A percentile compares a stretch with the other conserved stretches of the same genome.
Conservation (phyloP, 371 early-diverging fungal species). For the Apophysomyces elegans region DNA sequence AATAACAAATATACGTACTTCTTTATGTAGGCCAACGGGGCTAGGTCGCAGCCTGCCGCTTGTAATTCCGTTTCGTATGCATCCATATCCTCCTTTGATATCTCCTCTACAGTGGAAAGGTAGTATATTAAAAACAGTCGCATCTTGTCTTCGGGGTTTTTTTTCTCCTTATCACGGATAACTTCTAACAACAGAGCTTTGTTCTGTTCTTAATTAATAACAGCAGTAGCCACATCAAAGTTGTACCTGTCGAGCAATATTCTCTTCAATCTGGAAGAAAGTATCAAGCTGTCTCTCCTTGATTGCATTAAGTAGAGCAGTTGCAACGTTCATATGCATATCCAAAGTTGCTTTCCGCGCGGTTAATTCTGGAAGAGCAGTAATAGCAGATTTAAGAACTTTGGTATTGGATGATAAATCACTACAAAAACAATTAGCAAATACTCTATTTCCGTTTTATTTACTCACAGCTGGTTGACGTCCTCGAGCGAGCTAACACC, state of each 20-base stretch:
- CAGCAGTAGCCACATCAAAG: neutral
- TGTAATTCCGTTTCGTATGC: slow-evolving; percentile 82
- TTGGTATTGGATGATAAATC: slow-evolving; percentile 81
- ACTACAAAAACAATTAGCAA: slow-evolving; percentile 22
- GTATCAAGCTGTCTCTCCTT: slow-evolving; percentile 95
- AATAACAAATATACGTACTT: slow-evolving; percentile 45
- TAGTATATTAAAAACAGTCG: slow-evolving; percentile 89
- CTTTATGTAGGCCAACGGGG: slow-evolving; percentile 81
- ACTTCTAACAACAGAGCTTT: slow-evolving; percentile 83
- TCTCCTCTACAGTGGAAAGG: slow-evolving; percentile 73
- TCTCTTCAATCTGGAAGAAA: slow-evolving; percentile 95
- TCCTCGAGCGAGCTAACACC: slow-evolving; percentile 89
- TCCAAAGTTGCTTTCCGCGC: slow-evolving; percentile 95
- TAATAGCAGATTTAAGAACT: slow-evolving; percentile 90
- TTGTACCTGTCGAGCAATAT: slow-evolving; percentile 62
- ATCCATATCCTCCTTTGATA: slow-evolving; percentile 78
- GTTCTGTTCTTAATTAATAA: slow-evolving; percentile 41
- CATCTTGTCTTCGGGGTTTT: slow-evolving; percentile 86
- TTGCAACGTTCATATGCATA: slow-evolving; percentile 99
- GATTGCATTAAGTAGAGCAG: slow-evolving; percentile 88
- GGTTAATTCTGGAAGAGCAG: slow-evolving; percentile 94
- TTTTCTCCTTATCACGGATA: slow-evolving; percentile 80
- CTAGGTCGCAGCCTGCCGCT: slow-evolving; percentile 76
- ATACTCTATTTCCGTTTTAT: neutral
- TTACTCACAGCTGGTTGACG: slow-evolving; percentile 70